These are phyloP conservation scores for Rubia peregrina DNA, from an alignment of 305 asterid species.

Conservation along the genomic window DNA sequence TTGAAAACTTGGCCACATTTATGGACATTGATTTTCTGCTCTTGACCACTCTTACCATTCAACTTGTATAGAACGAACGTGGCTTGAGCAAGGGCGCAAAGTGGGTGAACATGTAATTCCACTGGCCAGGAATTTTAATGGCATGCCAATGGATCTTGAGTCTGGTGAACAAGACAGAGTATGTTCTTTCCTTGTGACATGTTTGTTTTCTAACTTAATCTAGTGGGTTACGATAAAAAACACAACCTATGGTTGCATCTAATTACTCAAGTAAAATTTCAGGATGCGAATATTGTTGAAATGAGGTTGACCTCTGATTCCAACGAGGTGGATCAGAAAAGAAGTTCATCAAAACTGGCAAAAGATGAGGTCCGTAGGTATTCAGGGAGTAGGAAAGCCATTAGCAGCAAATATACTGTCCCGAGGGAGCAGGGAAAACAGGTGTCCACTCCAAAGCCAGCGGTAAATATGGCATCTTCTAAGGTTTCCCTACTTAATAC, in stretches of 20 bases:
- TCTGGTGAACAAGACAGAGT: constrained; percentile 48
- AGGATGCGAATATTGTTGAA: constrained; percentile 49
- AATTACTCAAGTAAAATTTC: constrained; percentile 12
- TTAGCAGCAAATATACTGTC: constrained; percentile 71
- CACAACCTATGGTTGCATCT: neutral
- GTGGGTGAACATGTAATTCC: constrained; percentile 97
- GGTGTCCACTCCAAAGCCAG: constrained; percentile 32
- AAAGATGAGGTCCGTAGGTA: constrained; percentile 50
- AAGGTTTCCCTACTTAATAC: constrained; percentile 68
- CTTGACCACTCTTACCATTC: constrained; percentile 1
- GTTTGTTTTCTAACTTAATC: neutral
- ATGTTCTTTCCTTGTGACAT: constrained; percentile 26
- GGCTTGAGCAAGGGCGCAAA: constrained; percentile 89
- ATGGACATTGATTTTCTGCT: neutral
- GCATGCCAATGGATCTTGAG: constrained; percentile 57
- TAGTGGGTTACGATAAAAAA: neutral
- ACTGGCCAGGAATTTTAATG: constrained; percentile 90
- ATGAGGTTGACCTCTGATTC: constrained; percentile 38
- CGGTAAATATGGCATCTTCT: constrained; percentile 50
- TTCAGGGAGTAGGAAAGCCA: constrained; percentile 67
- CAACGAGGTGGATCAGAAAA: constrained; percentile 40
- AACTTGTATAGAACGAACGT: constrained; percentile 59
- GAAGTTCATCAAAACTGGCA: constrained; percentile 61
- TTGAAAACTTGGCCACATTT: too few relatives aligned
- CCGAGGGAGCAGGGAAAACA: constrained; percentile 62